Base-by-base conservation (phyloP, 75 land plant species). In the Cunninghamia lanceolata region DNA sequence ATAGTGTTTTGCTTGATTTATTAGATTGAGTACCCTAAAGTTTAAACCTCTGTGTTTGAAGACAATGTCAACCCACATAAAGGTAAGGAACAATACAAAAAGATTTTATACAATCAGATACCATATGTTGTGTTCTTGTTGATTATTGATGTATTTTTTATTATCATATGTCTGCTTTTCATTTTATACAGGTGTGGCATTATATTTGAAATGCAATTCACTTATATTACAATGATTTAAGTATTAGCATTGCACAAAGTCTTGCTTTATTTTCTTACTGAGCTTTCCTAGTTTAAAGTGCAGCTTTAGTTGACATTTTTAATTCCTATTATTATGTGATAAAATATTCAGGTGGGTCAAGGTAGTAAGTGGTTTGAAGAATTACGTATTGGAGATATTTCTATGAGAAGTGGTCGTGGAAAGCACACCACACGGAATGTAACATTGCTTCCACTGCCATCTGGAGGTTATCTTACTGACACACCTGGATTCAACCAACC, bases 401-500 rank as follows among this genome's bases (percentile, higher is more conserved):
- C 99, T 34, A 80, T 86, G 38, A 93, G 93, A 93, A 96, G 94
- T 89, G 99, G 99, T 38, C 85, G 89, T 52, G 99, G 99, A 52
- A 94, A 95, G 89, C 99, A 98, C 84, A 98, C 97, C 38, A 98
- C 99, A 50, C 91, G 99, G 4, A 92, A 98, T 91, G 99, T 98
- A 36, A 94, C 99, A 32, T 92, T 98, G 74, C 93, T 98, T 81
- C 96, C 93, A 25, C 86, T 98, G 34, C 84, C 97, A 16, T 94
- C 86, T 86, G 97, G 94, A 85, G 99, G 98, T 19, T 93, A 90
- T 85, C 93, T 98, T 50, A 99, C 99, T 46, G 99, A 98, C 88
- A 98, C 97, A 84, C 99, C 99, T 80, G 99, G 99, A 6, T 96
- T 98, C 84, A 98, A 92, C 86, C 98, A 96, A 85, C 99, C 99